phyloP scores from a whole-genome alignment of 371 early-diverging fungal genomes.

The Mortierella sp. region DNA sequence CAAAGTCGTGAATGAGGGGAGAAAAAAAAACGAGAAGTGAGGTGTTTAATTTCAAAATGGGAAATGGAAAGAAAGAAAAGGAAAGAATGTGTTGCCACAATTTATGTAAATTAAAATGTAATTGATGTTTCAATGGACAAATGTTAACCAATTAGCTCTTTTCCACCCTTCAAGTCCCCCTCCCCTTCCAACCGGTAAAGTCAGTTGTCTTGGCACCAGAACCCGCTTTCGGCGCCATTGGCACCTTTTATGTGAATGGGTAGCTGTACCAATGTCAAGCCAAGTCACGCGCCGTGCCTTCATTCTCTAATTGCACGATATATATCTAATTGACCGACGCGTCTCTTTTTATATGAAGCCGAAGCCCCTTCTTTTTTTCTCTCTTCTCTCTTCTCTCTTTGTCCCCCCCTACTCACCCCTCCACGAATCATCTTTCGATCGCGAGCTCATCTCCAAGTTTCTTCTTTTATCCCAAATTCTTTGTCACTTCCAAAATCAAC shows the following conservation, averaged over 20 bases:
- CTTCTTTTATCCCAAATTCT: not conserved
- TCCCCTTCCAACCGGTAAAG: too few species aligned
- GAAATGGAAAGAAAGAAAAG: not conserved
- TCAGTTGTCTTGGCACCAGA: too few species aligned
- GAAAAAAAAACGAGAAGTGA: slow-evolving; percentile 5
- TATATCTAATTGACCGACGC: not conserved
- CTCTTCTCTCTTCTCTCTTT: not conserved
- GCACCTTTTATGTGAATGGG: not conserved
- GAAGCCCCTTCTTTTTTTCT: not conserved
- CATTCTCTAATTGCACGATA: not conserved
- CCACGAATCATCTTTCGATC: not conserved
- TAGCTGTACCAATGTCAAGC: too few species aligned
- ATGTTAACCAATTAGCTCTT: too few species aligned
- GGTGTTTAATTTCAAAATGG: not conserved
- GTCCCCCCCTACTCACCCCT: slow-evolving; percentile 3
- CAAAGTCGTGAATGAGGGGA: not conserved
- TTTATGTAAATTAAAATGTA: too few species aligned
- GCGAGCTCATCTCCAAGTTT: not conserved
- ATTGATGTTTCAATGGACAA: too few species aligned
- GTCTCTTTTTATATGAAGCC: too few species aligned
- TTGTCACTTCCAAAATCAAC: not conserved
- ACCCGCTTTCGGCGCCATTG: too few species aligned
- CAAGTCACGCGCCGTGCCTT: not conserved
- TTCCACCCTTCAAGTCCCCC: too few species aligned
- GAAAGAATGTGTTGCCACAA: too few species aligned